Conservation (phyloP, 2,329 filamentous ascomycete species). For the Nakataea oryzae region DNA sequence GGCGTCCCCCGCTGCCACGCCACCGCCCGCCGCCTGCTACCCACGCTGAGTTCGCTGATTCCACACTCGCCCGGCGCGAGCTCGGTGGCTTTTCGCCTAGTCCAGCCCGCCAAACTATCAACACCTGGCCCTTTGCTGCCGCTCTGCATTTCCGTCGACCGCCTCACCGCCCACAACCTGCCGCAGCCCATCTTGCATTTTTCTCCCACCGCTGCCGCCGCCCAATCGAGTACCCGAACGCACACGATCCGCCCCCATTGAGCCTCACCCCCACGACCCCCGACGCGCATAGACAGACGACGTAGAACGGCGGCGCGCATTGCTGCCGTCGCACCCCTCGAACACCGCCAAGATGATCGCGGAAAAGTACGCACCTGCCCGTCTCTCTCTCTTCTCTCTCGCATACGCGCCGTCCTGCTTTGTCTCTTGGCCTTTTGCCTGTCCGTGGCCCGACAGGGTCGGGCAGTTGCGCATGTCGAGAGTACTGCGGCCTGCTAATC, state of each 20-base stretch:
- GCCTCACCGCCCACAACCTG: neutral
- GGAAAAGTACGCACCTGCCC: neutral
- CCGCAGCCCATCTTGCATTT: neutral
- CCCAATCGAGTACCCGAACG: neutral
- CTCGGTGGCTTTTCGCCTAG: neutral
- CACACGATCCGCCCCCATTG: neutral
- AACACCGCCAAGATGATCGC: constrained; percentile 1
- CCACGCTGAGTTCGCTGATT: neutral
- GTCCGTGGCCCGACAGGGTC: neutral
- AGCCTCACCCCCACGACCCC: neutral
- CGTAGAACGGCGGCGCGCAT: neutral
- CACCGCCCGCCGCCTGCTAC: neutral
- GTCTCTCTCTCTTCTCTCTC: neutral
- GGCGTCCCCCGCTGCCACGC: neutral
- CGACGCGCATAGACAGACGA: neutral
- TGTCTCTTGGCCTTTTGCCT: neutral
- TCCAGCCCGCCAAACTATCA: neutral
- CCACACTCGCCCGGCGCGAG: neutral
- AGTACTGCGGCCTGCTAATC: neutral
- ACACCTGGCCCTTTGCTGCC: neutral
- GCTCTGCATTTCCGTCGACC: neutral
- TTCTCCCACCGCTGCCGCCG: neutral
- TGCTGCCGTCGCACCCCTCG: neutral
- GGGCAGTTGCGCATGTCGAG: neutral
- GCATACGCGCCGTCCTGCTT: neutral